Base-by-base conservation (phyloP, 345 rosid species). In the Lenwebbia sp. region DNA sequence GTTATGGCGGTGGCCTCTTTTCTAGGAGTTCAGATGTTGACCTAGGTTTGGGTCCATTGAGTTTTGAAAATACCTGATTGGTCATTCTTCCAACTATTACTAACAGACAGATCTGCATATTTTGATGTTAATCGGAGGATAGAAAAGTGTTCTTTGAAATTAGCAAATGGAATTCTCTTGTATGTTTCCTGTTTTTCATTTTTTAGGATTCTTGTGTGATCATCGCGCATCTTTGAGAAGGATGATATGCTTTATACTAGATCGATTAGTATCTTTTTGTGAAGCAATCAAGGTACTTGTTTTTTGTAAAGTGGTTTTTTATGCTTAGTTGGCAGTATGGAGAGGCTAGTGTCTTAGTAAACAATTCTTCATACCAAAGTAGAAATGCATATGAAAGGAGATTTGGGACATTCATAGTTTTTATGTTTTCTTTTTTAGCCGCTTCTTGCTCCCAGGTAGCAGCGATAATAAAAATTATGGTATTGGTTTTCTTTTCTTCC, bases 1-100 rank as follows among this genome's bases (percentile, higher is more conserved):
- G 95, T 92, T 90, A 87, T 92, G 88, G 88, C 88, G 92, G 95
- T 94, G 93, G 94, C 91, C 93, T 93, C 90, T 91, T 95, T 94
- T 88, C 93, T 89, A 90, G 89, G 93, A 88, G 90, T 90, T 85
- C 60, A 88, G 90, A 88, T 86, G 88, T 90, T 90, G 90, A 92
- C 90, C 89, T 94, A 92, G 97, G 95, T 92, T 89, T 90, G 93
- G 90, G 87, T 87, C 87, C 90, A 84, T 84, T 82, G 85, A 89
- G 86, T 33, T 50, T 37, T 85, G 78, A 57, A 83, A 65, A 83
- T 83, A 55, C 57, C 62, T 83, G 76, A 83, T 81, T 28, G 17
- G n/a, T 56, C 60, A 56, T 56, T 70, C 47, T 70, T 70, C 47
- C 37, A 54, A 12, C 30, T 1, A 30, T 78, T 78, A 30, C 53